Evolutionary conservation across 306 rosid species (phyloP).

Genomic region (Vigna trinervia): DNA sequence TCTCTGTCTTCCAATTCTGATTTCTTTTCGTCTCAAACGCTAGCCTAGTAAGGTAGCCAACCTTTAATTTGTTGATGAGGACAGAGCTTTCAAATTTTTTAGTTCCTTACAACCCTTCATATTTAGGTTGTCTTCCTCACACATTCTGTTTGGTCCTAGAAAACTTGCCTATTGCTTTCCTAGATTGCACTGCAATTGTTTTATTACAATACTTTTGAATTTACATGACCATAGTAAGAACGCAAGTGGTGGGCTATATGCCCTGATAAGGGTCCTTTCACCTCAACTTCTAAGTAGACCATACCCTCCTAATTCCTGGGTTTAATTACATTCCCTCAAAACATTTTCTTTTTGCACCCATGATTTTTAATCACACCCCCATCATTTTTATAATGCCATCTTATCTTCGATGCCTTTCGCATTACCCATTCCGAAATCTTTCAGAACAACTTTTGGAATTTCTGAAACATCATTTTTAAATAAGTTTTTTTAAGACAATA

Average conservation of each 20-base stretch:
- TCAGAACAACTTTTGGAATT: too few species aligned
- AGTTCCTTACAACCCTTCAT: background rate
- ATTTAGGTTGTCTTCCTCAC: background rate
- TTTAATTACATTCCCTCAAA: background rate
- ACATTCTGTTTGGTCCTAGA: slow-evolving; percentile 2
- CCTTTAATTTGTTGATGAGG: background rate
- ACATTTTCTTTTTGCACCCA: too few species aligned
- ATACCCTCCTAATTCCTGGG: background rate
- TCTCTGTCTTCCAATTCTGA: background rate
- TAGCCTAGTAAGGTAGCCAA: background rate
- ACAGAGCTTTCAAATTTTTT: background rate
- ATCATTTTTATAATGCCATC: too few species aligned
- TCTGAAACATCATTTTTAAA: too few species aligned
- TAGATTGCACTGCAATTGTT: background rate
- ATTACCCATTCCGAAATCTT: too few species aligned
- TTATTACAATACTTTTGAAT: background rate
- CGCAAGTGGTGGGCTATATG: background rate
- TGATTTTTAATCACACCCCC: too few species aligned
- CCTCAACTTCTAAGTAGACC: background rate
- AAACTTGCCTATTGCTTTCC: background rate
- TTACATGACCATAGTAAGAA: background rate
- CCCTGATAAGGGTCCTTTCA: background rate
- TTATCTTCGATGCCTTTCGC: too few species aligned
- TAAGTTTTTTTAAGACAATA: too few species aligned
- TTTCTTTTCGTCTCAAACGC: background rate